Base-by-base conservation (phyloP, 192 early-diverging fungal genomes). In the Backusella tuberculispora region DNA sequence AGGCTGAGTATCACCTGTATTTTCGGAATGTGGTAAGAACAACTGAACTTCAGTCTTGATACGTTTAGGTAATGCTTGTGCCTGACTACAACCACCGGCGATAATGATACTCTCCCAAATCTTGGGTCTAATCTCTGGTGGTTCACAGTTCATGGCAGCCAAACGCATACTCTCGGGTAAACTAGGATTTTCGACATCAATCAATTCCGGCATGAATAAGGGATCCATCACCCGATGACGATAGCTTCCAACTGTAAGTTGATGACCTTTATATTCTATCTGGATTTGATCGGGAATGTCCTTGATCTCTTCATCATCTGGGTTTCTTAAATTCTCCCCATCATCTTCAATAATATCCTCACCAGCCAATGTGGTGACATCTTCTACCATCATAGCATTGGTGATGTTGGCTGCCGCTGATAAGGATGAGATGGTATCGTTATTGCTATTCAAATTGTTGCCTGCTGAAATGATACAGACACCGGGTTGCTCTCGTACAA, bases 101-200 rank as follows among this genome's bases (percentile, higher is more conserved):
- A 99, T 42, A 12, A 95, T 83, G 42, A 98, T 86, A 72, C 85
- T 85, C 71, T 98, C 96, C 94, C 94, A 97, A 60, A 98, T 81
- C 47, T 81, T 74, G n/a, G 87, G 83, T 34, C 96, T 89, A 66
- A 90, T 92, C 56, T 95, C 94, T 9, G 78, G 67, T 1, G 88
- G 74, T 75, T 92, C 89, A 84, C 95, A 87, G 44, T 74, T 80
- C 37, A 88, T 83, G 21, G 92, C 86, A 3, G 89, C 84, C 29
- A 89, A 82, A 69, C 91, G 86, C 53, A 95, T 87, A 6, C 89
- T 86, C 42, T 94, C 91, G 0, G 83, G 76, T 65, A 94, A 47
- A 68, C 83, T 75, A 50, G 87, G 48, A 50, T 71, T 38, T 63
- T 80, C 67, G 37, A 83, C 72, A 14, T 80, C 80, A 37, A 84